Base-by-base conservation (phyloP, 768 basidiomycete genomes). In the Epithele typhae region DNA sequence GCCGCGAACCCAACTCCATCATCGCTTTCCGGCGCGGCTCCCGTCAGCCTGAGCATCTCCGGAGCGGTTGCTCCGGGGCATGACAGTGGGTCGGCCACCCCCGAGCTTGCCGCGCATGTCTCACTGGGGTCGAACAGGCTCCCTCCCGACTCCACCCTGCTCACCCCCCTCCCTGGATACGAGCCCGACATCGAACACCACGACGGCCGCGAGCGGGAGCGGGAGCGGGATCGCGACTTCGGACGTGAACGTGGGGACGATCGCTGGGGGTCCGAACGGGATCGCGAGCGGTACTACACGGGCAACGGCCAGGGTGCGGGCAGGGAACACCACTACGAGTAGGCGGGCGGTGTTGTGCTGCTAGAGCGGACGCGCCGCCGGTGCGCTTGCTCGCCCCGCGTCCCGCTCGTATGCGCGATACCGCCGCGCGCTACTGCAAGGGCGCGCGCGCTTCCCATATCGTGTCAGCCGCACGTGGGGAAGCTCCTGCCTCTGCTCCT, bases 81-180 rank as follows among this genome's bases (percentile, higher is more conserved):
- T 22, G 45, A 36, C 17, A 42, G 37, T 43, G 45, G 46, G 15
- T 47, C 51, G 19, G 36, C 51, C 10, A 40, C 46, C 12, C 37
- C 55, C 10, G 48, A 54, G 35, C 49, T 59, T 43, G 43, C 58
- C 11, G 48, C 53, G 39, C 59, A 49, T 44, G 51, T 37, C 43
- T 58, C 46, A 81, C 64, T 86, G 81, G 21, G 84, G 81, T 59
- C 79, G 78, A 23, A 63, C 71, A 4, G 77, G 59, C 48, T 51
- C 66, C 48, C 70, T 76, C 51, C 69, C 73, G 45, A 74, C 77
- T 32, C 73, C 72, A 24, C 72, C 82, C 70, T 88, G 44, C 68
- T 87, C 51, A 87, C 84, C 25, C 83, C 86, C n/a, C 69, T 85
- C 17, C 72, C 79, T 4, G 76, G 80, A 18, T 84, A 82, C 55